Evolutionary conservation across 1,284 basidiomycete genomes (phyloP), one percentile per base, ranked within the genome.

Genomic region (Pascua sp.): DNA sequence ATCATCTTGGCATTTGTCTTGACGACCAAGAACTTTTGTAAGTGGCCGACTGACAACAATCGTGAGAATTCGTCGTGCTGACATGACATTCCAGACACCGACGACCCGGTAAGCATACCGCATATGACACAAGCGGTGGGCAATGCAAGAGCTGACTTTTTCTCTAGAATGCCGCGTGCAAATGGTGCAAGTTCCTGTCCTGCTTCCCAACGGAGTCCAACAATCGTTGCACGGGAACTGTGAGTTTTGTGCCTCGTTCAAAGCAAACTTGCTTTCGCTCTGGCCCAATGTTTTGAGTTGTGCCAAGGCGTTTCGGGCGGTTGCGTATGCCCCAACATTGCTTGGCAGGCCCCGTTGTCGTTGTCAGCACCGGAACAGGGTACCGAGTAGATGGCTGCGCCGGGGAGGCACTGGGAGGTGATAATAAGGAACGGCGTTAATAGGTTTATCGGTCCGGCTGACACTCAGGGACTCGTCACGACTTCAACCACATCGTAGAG

Each of bases 101-200:
- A 59, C 24, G 69, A 72, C 59, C 67, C 71, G 13, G 70, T 69
- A 53, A 59, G 70, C 57, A 10, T n/a, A 16, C 12, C 38, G 39
- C 24, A 32, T 3, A 32, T 32, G 24, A 32, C 24, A 49, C 13
- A n/a, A 13, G 38, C 38, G 12, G n/a, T 13, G 2, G 11, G 16
- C 17, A 7, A 12, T 7, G 4, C 17, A 12, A 32, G 16, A 11
- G 11, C 49, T 43, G 24, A 16, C 9, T 43, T 24, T 39, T 15
- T 42, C 18, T 9, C 8, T 56, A 68, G 66, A 71, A 73, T 49
- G 70, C 72, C 83, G 90, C 91, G 17, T 97, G 94, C 73, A 81
- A 85, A 49, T 90, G 93, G 77, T 98, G 95, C 71, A 84, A 91
- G 52, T 95, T 91, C 75, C 76, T 95, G 4, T 91, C 88, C 1